Conservation (phyloP, 768 basidiomycete genomes). For the Leccinum rimulosum region DNA sequence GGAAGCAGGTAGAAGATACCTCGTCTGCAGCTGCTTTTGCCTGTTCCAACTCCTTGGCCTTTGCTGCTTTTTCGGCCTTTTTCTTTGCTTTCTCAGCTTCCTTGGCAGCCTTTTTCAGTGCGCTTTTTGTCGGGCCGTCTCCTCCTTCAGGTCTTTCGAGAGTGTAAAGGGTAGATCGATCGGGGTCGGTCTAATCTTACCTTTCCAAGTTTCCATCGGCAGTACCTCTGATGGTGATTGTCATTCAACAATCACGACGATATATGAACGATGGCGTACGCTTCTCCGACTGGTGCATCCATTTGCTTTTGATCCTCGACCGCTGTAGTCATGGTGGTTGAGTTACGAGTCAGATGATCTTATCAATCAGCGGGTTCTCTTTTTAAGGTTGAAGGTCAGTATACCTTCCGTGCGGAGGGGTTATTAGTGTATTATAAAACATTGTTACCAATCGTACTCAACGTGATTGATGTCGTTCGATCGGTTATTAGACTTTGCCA, state of each 20-base stretch:
- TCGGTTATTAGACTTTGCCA: not conserved
- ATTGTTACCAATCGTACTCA: too few relatives aligned
- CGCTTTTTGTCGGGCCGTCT: slow-evolving; percentile 75
- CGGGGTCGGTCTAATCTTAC: slow-evolving; percentile 4
- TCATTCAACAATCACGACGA: not conserved
- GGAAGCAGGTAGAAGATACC: slow-evolving; percentile 35
- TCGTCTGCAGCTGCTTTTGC: slow-evolving; percentile 65
- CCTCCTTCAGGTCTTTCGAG: slow-evolving; percentile 23
- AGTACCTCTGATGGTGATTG: slow-evolving; percentile 3
- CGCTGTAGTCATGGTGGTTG: slow-evolving; percentile 17
- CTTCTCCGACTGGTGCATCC: slow-evolving; percentile 1
- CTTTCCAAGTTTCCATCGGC: slow-evolving; percentile 9
- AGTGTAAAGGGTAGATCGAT: slow-evolving; percentile 3
- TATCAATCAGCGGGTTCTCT: slow-evolving; percentile 16
- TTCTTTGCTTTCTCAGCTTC: slow-evolving; percentile 89
- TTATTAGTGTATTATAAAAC: too few relatives aligned
- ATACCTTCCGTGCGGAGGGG: too few relatives aligned
- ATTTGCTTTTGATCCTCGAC: not conserved
- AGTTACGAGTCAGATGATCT: slow-evolving; percentile 21
- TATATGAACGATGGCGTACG: slow-evolving; percentile 1
- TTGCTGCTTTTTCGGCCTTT: slow-evolving; percentile 81
- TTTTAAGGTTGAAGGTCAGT: slow-evolving; percentile 21
- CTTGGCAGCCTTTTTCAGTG: slow-evolving; percentile 89
- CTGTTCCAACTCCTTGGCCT: slow-evolving; percentile 72
- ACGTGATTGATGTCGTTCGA: too few relatives aligned